Base-by-base conservation (phyloP, 306 rosid genomes). In the Canavalia gladiata region DNA sequence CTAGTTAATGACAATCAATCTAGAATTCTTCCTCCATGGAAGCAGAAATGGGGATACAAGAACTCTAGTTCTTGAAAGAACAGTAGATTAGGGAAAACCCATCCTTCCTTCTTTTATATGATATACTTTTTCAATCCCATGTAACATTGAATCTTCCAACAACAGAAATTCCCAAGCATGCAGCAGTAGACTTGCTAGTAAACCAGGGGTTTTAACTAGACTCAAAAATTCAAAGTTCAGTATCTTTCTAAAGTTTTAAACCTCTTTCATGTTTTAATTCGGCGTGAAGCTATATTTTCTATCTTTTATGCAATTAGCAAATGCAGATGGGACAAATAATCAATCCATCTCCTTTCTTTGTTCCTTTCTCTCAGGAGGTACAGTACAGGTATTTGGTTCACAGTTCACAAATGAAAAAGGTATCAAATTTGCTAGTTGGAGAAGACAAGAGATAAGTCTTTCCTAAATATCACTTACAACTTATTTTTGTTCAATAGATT, bases 1-100 rank as follows among this genome's bases (percentile, higher is more conserved):
- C 18, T 2, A 2, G 5, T n/a, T 49, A 37, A 64, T 60, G 74
- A 49, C 62, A 76, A 52, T 28, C 56, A 84, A 74, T 74, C 29
- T 60, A 74, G 42, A 59, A 76, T 37, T 30, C 56, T 72, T 5
- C 10, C 1, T 46, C 7, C 3, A 7, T 4, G 13, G 25, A 65
- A 25, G 6, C 51, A 41, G 8, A 76, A 37, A 37, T 37, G 41
- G 41, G 34, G 10, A 56, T 56, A 11, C 63, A 29, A 31, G 42
- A 60, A 60, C 6, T 33, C 41, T 33, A 33, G 42, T 31, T 29
- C 39, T 31, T 58, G 7, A 58, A 8, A 3, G 42, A 8, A 59
- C 33, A 59, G n/a, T n/a, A 30, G n/a, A 30, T 59, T 3, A 59
- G 66, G n/a, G 2, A 9, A 65, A 64, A 6, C 30, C 47, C 31